Evolutionary conservation across 75 land plant species (phyloP).

Genomic region (Larix kaempferi): DNA sequence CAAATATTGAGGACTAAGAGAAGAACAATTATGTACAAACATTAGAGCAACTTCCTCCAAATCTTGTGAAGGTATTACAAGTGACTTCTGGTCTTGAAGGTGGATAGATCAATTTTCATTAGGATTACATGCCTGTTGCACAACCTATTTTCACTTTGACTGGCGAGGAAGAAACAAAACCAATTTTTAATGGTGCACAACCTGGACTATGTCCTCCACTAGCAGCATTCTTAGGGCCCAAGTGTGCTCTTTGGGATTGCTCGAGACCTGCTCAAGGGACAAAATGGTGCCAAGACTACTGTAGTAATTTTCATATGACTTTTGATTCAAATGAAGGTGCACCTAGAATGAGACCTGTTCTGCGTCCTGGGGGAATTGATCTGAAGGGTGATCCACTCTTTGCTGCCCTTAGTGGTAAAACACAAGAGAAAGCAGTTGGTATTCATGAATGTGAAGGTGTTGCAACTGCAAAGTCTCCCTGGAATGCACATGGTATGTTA

Average conservation of each 20-base stretch:
- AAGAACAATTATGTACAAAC: slow-evolving; percentile 19
- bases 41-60: slow-evolving; percentile 8
- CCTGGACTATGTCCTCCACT: slow-evolving; percentile 56
- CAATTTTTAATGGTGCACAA: slow-evolving; percentile 21
- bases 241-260: slow-evolving; percentile 96
- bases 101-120: slow-evolving; percentile 37
- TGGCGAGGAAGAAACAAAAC: slow-evolving; percentile 20
- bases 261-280: slow-evolving; percentile 68
- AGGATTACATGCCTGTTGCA: slow-evolving; percentile 24
- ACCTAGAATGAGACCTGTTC: slow-evolving; percentile 76
- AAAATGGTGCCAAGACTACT: slow-evolving; percentile 67
- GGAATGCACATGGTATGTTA: slow-evolving; percentile 87
- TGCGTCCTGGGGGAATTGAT: slow-evolving; percentile 92
- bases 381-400: slow-evolving; percentile 89
- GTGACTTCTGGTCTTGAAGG: slow-evolving; percentile 21
- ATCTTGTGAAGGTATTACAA: slow-evolving; percentile 18
- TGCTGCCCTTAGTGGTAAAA: slow-evolving; percentile 76
- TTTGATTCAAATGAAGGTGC: slow-evolving; percentile 79
- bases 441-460: slow-evolving; percentile 97
- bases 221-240: slow-evolving; percentile 76
- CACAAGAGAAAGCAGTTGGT: slow-evolving; percentile 76
- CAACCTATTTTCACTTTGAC: slow-evolving; percentile 18
- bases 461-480: slow-evolving; percentile 91
- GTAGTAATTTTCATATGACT: slow-evolving; percentile 74
- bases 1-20: slow-evolving; percentile 10